phyloP scores from a whole-genome alignment of 2,329 filamentous ascomycete genomes.

The Paramyrothecium sp. region DNA sequence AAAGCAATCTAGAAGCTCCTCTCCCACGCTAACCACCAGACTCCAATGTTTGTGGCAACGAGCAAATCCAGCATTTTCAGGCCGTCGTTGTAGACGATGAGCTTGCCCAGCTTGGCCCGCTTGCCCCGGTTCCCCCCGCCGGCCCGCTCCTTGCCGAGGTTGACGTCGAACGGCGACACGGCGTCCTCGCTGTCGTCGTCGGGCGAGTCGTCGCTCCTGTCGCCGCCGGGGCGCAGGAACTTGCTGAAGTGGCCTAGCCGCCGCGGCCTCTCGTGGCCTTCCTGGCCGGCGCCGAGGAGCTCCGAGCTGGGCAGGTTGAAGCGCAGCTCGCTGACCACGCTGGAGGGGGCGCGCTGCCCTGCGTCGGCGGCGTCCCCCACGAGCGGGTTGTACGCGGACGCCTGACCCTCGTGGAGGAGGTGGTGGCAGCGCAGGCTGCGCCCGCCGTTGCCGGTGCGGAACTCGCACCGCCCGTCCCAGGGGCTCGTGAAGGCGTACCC shows the following conservation, averaged over 20 bases:
- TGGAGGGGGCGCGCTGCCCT: constrained; percentile 31
- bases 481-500: constrained; percentile 81
- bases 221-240: constrained; percentile 23
- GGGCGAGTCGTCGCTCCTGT: constrained; percentile 25
- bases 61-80: constrained; percentile 94
- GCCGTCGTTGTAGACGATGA: constrained; percentile 86
- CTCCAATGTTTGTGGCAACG: constrained; percentile 84
- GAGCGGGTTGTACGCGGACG: constrained; percentile 41
- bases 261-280: constrained; percentile 27
- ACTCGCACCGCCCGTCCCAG: constrained; percentile 86
- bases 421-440: constrained; percentile 75
- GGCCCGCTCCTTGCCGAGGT: constrained; percentile 76
- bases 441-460: constrained; percentile 74
- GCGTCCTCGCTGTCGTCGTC: constrained; percentile 36
- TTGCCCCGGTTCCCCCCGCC: constrained; percentile 85
- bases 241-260: constrained; percentile 42
- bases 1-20: constrained; percentile 45
- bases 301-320: constrained; percentile 77
- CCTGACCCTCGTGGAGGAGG: constrained; percentile 48
- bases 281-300: constrained; percentile 37
- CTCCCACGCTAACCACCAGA: constrained; percentile 93
- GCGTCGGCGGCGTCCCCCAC: constrained; percentile 28
- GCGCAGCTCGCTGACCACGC: constrained; percentile 71
- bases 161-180: constrained; percentile 60
- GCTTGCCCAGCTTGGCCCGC: constrained; percentile 87